Conservation (phyloP, 1,139 yeast genomes). For the Yamadazyma siamensis region DNA sequence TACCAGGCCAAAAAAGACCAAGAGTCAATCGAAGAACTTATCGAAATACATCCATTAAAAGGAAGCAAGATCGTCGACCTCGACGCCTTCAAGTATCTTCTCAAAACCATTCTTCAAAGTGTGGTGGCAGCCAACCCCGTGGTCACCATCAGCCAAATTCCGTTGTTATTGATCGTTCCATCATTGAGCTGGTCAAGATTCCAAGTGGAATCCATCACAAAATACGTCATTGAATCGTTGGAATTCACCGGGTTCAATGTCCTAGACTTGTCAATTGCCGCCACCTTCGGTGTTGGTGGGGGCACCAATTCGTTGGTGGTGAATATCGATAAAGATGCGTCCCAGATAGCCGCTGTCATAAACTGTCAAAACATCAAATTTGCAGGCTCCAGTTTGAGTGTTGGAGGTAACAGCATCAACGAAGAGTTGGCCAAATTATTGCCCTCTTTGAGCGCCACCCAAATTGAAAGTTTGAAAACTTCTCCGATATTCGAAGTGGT, state of each 20-base stretch:
- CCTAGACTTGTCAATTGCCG: constrained; percentile 65
- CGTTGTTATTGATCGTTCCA: constrained; percentile 56
- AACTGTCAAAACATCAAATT: constrained; percentile 62
- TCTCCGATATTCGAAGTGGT: constrained; percentile 79
- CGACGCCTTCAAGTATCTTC: constrained; percentile 66
- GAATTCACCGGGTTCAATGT: constrained; percentile 73
- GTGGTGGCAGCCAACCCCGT: constrained; percentile 49
- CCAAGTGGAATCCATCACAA: constrained; percentile 66
- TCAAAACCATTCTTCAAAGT: constrained; percentile 60
- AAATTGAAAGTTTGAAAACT: constrained; percentile 71
- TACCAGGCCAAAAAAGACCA: constrained; percentile 32
- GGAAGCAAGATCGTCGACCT: constrained; percentile 63
- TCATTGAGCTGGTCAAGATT: constrained; percentile 67
- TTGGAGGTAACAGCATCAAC: constrained; percentile 69
- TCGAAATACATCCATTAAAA: constrained; percentile 59
- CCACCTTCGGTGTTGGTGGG: constrained; percentile 69
- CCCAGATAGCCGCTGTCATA: constrained; percentile 75
- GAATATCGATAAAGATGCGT: constrained; percentile 73
- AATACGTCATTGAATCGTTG: constrained; percentile 70
- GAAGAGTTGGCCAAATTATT: constrained; percentile 46
- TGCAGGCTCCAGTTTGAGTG: constrained; percentile 45
- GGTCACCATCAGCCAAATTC: constrained; percentile 46
- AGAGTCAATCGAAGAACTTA: constrained; percentile 26
- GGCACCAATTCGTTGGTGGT: constrained; percentile 64
- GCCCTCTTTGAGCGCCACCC: constrained; percentile 55